Evolutionary conservation across 352 stramenopile species (phyloP).

Genomic region (Globisporangium barbulae): DNA sequence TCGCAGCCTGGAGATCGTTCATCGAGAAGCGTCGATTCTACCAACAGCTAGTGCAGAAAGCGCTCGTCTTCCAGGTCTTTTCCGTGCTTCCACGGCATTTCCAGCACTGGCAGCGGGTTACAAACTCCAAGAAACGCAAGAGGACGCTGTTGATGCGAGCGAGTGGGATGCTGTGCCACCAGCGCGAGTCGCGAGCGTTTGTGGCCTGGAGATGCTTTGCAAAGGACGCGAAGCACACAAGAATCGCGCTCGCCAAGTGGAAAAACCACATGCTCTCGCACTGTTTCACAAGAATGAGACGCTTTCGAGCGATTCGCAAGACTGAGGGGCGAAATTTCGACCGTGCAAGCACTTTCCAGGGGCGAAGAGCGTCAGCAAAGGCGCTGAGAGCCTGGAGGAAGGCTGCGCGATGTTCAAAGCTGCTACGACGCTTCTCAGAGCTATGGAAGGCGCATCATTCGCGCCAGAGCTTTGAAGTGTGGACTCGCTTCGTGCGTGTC

Average conservation of each 20-base stretch:
- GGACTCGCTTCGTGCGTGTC: background rate
- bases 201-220: slow-evolving; percentile 24
- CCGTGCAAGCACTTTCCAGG: slow-evolving; percentile 18
- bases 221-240: slow-evolving; percentile 9
- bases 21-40: slow-evolving; percentile 10
- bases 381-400: slow-evolving; percentile 7
- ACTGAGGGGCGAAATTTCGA: slow-evolving; percentile 8
- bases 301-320: slow-evolving; percentile 14
- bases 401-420: background rate
- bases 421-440: background rate
- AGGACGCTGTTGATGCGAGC: slow-evolving; percentile 25
- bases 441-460: background rate
- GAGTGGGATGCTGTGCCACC: slow-evolving; percentile 28
- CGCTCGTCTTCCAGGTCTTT: slow-evolving; percentile 39
- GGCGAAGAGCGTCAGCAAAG: background rate
- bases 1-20: slow-evolving; percentile 34
- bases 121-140: slow-evolving; percentile 10
- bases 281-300: slow-evolving; percentile 21
- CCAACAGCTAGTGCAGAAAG: slow-evolving; percentile 29
- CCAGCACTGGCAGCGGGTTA: slow-evolving; percentile 27
- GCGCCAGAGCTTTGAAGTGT: background rate
- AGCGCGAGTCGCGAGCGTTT: slow-evolving; percentile 34
- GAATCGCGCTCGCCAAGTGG: slow-evolving; percentile 23
- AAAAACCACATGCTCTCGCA: slow-evolving; percentile 12
- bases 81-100: slow-evolving; percentile 33